These are phyloP conservation scores for Hyaloscypha hepaticicola DNA, from an alignment of 495 filamentous ascomycete species.

Conservation along the genomic window DNA sequence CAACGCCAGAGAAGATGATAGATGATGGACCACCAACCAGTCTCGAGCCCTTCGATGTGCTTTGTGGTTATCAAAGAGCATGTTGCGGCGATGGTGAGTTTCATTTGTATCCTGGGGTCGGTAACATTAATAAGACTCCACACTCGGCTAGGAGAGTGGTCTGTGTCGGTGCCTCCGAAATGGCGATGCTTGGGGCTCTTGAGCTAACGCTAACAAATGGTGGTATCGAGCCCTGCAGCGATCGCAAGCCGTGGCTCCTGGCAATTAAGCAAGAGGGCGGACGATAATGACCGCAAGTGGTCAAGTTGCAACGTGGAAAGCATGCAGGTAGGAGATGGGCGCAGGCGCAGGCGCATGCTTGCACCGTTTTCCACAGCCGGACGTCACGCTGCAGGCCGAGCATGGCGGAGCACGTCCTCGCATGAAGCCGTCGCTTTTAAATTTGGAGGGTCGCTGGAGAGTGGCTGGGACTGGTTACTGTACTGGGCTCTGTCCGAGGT, in stretches of 20 bases:
- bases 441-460: neutral
- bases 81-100: constrained; percentile 2
- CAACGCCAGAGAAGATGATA: neutral
- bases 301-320: neutral
- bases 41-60: neutral
- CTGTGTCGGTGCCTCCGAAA: constrained; percentile 21
- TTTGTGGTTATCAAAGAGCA: neutral
- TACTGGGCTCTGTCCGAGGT: neutral
- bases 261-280: neutral
- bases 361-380: constrained; percentile 3
- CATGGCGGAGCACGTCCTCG: neutral
- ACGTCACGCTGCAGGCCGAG: constrained; percentile 2
- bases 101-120: constrained; percentile 13
- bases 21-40: neutral
- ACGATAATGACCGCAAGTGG: neutral
- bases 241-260: neutral
- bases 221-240: constrained; percentile 7
- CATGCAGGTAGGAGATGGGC: neutral
- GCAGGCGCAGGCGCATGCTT: neutral
- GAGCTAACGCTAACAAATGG: constrained; percentile 5
- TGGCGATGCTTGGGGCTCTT: constrained; percentile 16
- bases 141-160: constrained; percentile 2
- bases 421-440: neutral
- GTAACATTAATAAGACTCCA: constrained; percentile 5
- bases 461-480: neutral